These are phyloP conservation scores for Fusarium coffeatum DNA, from an alignment of 2,329 filamentous ascomycete species.

Conservation along the genomic window DNA sequence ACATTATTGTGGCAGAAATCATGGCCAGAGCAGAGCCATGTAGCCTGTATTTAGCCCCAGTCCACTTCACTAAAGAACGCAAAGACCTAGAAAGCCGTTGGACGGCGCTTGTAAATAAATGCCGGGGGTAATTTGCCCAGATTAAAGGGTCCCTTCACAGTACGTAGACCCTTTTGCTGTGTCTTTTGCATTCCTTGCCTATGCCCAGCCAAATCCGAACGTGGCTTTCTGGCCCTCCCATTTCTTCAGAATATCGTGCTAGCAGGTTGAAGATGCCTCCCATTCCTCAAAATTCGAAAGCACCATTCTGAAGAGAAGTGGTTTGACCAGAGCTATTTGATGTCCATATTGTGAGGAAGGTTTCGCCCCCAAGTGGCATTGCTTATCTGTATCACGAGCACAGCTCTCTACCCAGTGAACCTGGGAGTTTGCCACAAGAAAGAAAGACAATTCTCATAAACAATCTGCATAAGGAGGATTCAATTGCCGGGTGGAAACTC, in stretches of 20 bases:
- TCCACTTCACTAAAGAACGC: constrained; percentile 19
- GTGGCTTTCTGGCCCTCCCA: constrained; percentile 15
- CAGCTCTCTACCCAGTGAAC: constrained; percentile 5
- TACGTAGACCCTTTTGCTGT: background rate
- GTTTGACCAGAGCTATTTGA: background rate
- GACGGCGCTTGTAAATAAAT: constrained; percentile 28
- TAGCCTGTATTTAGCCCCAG: background rate
- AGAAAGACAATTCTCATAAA: background rate
- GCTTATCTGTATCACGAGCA: background rate
- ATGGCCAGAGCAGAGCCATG: constrained; percentile 1
- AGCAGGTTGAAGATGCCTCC: background rate
- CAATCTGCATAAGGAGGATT: background rate
- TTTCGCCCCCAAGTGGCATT: background rate
- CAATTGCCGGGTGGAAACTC: background rate
- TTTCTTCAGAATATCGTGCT: constrained; percentile 22
- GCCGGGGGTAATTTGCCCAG: constrained; percentile 19
- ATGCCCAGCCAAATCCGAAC: constrained; percentile 15
- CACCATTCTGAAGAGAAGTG: background rate
- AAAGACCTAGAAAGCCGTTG: constrained; percentile 33
- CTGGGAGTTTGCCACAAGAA: constrained; percentile 14
- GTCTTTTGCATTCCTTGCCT: background rate
- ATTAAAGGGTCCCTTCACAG: constrained; percentile 7
- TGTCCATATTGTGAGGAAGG: background rate
- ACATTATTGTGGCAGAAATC: background rate
- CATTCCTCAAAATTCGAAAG: background rate